Evolutionary conservation across 805 yeast genomes (phyloP), one percentile per base, ranked within the genome.

Genomic region (Saccharomycopsis fermentans): DNA sequence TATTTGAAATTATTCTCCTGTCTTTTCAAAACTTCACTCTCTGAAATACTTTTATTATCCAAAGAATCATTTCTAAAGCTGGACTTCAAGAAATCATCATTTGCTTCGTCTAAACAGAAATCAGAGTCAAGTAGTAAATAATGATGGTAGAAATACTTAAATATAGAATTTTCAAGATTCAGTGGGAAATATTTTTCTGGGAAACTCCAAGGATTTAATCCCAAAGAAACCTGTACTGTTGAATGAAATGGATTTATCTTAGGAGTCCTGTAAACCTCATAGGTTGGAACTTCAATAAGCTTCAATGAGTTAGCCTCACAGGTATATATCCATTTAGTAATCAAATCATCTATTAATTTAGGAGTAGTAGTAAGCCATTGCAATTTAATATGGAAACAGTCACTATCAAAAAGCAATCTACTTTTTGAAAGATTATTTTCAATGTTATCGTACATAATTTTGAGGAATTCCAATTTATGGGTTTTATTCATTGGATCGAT

Each of bases 321-420:
- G 54, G 85, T 74, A 58, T 96, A 78, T 0, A 90, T 81, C 88
- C 97, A 86, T 54, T 81, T 78, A 51, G 77, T 82, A 50, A 90
- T 76, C 12, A 87, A 75, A 63, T 90, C 96, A 59, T 90, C 97
- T 55, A 89, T 82, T 35, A 88, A 73, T 67, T 87, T 87, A 1
- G 96, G 86, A 0, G 98, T 90, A 0, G 96, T 83, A 61, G 87
- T 89, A 35, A 92, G 73, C 99, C 99, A 94, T 68, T 94, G 97
- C 14, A 92, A 70, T 53, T 96, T 76, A 35, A 94, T 79, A 67
- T 92, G 98, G 73, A 84, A 94, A 67, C 97, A 91, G 66, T 91
- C 52, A n/a, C 43, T 43, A 14, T 59, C 60, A 47, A 50, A 61
- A 21, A 26, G 27, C 24, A 9, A 24, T 17, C 29, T 36, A 16